Evolutionary conservation across 768 basidiomycete species (phyloP).

Genomic region (Kwoniella mangroviensis): DNA sequence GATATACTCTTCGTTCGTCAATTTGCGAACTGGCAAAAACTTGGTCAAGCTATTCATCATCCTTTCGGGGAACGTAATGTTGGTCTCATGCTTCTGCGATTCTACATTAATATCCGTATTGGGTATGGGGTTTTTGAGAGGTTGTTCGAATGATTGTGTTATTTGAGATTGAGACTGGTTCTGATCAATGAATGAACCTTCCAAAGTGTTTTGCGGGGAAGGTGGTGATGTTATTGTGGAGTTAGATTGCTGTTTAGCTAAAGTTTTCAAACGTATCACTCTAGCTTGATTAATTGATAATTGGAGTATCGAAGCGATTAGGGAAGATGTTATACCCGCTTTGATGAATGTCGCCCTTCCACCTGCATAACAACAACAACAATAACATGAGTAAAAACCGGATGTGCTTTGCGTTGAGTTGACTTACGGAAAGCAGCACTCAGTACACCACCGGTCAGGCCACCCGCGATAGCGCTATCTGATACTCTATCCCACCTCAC

Average conservation of each 20-base stretch:
- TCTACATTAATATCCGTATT: background rate
- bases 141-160: constrained; percentile 10
- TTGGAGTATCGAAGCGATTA: constrained; percentile 70
- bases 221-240: background rate
- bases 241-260: constrained; percentile 42
- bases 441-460: constrained; percentile 67
- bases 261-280: constrained; percentile 67
- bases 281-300: constrained; percentile 71
- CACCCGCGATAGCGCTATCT: constrained; percentile 76
- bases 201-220: no score
- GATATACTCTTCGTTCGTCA: constrained; percentile 77
- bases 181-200: background rate
- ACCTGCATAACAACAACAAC: constrained; percentile 60
- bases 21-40: constrained; percentile 64
- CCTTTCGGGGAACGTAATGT: constrained; percentile 37
- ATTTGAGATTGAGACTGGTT: background rate
- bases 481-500: constrained; percentile 68
- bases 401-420: no score
- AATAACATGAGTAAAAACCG: background rate
- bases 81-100: background rate
- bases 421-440: constrained; percentile 51
- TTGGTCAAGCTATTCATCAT: constrained; percentile 51
- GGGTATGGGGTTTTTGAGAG: background rate
- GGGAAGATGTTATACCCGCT: constrained; percentile 67
- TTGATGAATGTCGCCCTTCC: constrained; percentile 66